Evolutionary conservation across 2,329 filamentous ascomycete species (phyloP).

Genomic region (Penicillium sp.): DNA sequence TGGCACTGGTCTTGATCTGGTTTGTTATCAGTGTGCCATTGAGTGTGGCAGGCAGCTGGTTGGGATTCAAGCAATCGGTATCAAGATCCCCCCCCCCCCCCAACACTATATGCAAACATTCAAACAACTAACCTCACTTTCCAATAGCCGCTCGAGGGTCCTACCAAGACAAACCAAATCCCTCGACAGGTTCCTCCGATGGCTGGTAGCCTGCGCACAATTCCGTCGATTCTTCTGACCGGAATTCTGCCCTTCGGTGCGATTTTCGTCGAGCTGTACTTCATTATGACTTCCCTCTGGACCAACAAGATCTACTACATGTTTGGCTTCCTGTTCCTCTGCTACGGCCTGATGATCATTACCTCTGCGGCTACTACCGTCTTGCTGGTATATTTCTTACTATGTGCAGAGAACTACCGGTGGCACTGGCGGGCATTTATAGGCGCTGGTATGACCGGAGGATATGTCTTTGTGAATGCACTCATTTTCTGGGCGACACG

Average conservation of each 20-base stretch:
- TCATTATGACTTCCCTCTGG: conserved; percentile 99
- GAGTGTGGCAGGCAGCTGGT: conserved; percentile 84
- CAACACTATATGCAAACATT: neutral
- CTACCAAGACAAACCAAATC: conserved; percentile 95
- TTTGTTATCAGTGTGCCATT: conserved; percentile 94
- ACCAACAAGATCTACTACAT: conserved; percentile 99
- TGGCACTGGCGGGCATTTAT: conserved; percentile 98
- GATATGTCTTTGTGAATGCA: conserved; percentile 89
- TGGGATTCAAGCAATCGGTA: conserved; percentile 74
- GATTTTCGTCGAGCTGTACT: conserved; percentile 97
- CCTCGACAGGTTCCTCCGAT: conserved; percentile 90
- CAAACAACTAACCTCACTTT: conserved; percentile 7
- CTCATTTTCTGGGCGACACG: conserved; percentile 88
- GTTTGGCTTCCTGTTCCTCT: conserved; percentile 98
- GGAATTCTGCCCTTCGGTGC: conserved; percentile 92
- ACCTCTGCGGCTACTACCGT: conserved; percentile 91
- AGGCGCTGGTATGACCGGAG: conserved; percentile 83
- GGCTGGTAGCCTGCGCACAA: conserved; percentile 75
- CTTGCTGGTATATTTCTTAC: conserved; percentile 90
- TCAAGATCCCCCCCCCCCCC: neutral
- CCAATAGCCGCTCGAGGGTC: conserved; percentile 63
- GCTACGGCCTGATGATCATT: conserved; percentile 95
- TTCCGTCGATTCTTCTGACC: conserved; percentile 88
- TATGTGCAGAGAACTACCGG: conserved; percentile 96
- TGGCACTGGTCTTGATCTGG: conserved; percentile 90